Base-by-base conservation (phyloP, 2,329 filamentous ascomycete genomes). In the Epichloe aotearoae region DNA sequence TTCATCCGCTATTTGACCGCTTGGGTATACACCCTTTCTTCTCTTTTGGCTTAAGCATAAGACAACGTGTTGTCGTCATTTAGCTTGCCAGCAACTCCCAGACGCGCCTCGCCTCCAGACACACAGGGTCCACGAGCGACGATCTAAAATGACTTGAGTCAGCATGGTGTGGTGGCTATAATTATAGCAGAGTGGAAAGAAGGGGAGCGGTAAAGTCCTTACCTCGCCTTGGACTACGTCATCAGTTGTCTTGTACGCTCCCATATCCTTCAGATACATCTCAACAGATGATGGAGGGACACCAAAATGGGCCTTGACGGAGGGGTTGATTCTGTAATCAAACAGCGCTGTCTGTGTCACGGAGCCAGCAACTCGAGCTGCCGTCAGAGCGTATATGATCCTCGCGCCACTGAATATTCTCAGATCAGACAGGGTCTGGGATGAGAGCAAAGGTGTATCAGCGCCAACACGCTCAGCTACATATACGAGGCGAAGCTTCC, bases 331-430 rank as follows among this genome's bases (percentile, higher is more conserved):
- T 57, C 91, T 75, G 66, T 97, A 97, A 64, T 97, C 91, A 62
- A 87, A 94, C 39, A 90, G 76, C 54, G 87, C 83, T 7, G 87
- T 95, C 69, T 97, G 91, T 1, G 84, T 74, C n/a, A 95, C 79
- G 1, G 90, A 84, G 38, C 93, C 93, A 2, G 90, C 91, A n/a
- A 97, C 86, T 54, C 80, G 79, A 23, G 88, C 73, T 1, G 86
- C 82, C 17, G 88, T 86, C 50, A 98, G 74, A 3, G 89, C 90
- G 65, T 97, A 95, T 47, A 94, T 75, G 51, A 96, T 74, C 48
- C 88, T 80, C 2, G 88, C 84, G 30, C 84, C 80, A 2, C 86
- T 87, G 65, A 89, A 87, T 49, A 94, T 77, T 44, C 90, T 82
- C 52, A 97, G 69, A 61, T 96, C 88, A 0, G 86, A 88, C 40